These are phyloP conservation scores for Alternaria novae-zelandiae DNA, from an alignment of 2,329 filamentous ascomycete genomes.

Conservation along the genomic window DNA sequence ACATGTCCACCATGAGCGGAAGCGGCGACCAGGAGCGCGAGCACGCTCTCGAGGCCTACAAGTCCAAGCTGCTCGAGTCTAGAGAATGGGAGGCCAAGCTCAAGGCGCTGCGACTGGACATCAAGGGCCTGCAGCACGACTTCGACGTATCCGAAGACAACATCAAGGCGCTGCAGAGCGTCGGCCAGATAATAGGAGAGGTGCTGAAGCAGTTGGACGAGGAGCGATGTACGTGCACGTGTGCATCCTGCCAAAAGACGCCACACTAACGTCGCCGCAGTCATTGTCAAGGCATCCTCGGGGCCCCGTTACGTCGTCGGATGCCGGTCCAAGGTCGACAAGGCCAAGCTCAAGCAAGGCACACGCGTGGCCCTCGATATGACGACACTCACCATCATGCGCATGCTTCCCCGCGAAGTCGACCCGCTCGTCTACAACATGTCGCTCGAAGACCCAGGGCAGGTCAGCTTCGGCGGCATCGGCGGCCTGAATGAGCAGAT, in stretches of 20 bases:
- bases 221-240: slow-evolving; percentile 80
- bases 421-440: slow-evolving; percentile 99
- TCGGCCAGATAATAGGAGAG: slow-evolving; percentile 98
- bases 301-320: slow-evolving; percentile 97
- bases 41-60: slow-evolving; percentile 60
- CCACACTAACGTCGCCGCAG: slow-evolving; percentile 55
- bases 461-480: slow-evolving; percentile 97
- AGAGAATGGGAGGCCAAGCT: slow-evolving; percentile 99
- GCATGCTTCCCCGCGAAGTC: slow-evolving; percentile 97
- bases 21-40: slow-evolving; percentile 57
- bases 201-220: slow-evolving; percentile 98
- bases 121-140: slow-evolving; percentile 93
- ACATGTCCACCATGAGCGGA: slow-evolving; percentile 42
- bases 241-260: background rate
- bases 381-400: slow-evolving; percentile 99
- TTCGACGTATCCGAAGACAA: slow-evolving; percentile 98
- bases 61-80: slow-evolving; percentile 75
- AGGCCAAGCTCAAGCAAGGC: slow-evolving; percentile 95
- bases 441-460: slow-evolving; percentile 96
- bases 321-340: slow-evolving; percentile 98
- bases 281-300: slow-evolving; percentile 98
- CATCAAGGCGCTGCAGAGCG: slow-evolving; percentile 98
- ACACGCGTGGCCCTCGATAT: slow-evolving; percentile 97
- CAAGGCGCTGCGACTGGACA: slow-evolving; percentile 90
- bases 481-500: slow-evolving; percentile 99